Evolutionary conservation across 176 grass and related monocot species (phyloP), one percentile per base, ranked within the genome.

Genomic region (Panicum miliaceum): DNA sequence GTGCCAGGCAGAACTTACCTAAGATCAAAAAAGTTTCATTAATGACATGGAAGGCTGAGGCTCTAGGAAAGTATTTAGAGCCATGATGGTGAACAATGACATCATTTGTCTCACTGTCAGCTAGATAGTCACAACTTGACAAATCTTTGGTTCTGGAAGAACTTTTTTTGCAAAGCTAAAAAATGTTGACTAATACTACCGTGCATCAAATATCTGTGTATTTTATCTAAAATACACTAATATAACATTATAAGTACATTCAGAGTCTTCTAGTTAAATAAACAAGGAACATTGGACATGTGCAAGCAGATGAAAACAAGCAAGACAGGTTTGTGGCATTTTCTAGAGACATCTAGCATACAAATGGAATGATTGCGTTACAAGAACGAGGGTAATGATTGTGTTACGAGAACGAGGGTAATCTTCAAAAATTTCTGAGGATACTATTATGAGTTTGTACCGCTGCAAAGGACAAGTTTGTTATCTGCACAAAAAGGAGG

Each of bases 371-470:
- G 46, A 95, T 93, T 11, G 96, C 96, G 52, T 85, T 86, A 8
- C 89, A 84, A 68, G 47, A 88, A 71, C n/a, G n/a, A n/a, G n/a
- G n/a, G n/a, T n/a, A n/a, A n/a, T n/a, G n/a, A n/a, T n/a, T n/a
- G n/a, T n/a, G n/a, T n/a, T n/a, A n/a, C n/a, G n/a, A n/a, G n/a
- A n/a, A n/a, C 81, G 67, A 46, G 96, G 91, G 76, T 98, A 98
- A 70, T 92, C 86, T 52, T 98, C 95, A n/a, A n/a, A 82, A 98
- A 98, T 50, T 98, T 98, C 51, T 91, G 87, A 78, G 85, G 87
- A 47, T 98, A 98, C 93, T 90, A 98, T 79, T 90, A 74, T 95
- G 96, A 48, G 91, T 98, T 89, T 98, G 79, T 60, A 86, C 85
- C 6, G 93, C 96, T 37, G 91, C 91, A 82, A 95, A 93, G 6